Conservation (phyloP, 352 stramenopile species). For the Phytophthora sp. region DNA sequence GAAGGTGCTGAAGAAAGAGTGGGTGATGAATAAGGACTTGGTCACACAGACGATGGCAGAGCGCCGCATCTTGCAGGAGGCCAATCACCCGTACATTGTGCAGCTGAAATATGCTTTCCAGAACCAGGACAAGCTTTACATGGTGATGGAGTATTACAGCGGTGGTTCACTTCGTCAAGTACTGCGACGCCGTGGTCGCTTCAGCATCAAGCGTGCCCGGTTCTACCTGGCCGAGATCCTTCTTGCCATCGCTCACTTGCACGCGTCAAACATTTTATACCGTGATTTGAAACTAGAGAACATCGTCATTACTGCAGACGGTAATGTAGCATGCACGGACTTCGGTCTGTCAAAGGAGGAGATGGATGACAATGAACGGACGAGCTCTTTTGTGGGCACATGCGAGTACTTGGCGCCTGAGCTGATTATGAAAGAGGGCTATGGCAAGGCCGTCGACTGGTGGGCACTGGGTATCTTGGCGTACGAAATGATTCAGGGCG, state of each 20-base stretch:
- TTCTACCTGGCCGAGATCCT: slow-evolving; percentile 78
- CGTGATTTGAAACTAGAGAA: slow-evolving; percentile 81
- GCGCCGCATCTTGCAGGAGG: slow-evolving; percentile 74
- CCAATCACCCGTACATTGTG: slow-evolving; percentile 80
- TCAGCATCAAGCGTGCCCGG: slow-evolving; percentile 73
- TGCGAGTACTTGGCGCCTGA: slow-evolving; percentile 79
- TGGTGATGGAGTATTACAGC: slow-evolving; percentile 87
- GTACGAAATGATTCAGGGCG: slow-evolving; percentile 79
- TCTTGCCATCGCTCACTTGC: slow-evolving; percentile 68
- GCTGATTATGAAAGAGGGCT: slow-evolving; percentile 73
- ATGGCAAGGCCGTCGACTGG: slow-evolving; percentile 77
- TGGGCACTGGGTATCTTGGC: slow-evolving; percentile 80
- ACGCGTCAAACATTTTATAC: slow-evolving; percentile 72
- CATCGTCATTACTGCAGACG: slow-evolving; percentile 74
- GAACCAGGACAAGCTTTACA: slow-evolving; percentile 84
- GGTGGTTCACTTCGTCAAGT: slow-evolving; percentile 72
- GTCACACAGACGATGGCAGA: slow-evolving; percentile 83
- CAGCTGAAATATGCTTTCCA: slow-evolving; percentile 80
- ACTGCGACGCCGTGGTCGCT: slow-evolving; percentile 63
- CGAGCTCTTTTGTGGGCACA: slow-evolving; percentile 76
- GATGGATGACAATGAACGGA: slow-evolving; percentile 71
- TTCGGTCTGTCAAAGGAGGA: slow-evolving; percentile 81
- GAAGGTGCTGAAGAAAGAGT: slow-evolving; percentile 84
- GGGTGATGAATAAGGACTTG: slow-evolving; percentile 84
- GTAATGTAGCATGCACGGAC: slow-evolving; percentile 74